Evolutionary conservation across 805 yeast genomes (phyloP).

Genomic region (Naumovozyma castellii): DNA sequence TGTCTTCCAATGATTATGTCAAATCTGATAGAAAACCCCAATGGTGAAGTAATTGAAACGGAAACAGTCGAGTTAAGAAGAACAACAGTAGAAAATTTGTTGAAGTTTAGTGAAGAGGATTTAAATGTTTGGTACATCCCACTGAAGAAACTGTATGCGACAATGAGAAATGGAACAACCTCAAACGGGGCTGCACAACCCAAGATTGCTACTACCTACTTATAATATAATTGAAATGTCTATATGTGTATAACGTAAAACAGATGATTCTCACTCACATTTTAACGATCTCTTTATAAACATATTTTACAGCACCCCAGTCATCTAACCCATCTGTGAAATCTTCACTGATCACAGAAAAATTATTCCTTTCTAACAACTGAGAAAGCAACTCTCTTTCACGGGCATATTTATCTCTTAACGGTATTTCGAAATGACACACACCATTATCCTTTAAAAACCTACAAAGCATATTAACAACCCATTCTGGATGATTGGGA

Average conservation of each 20-base stretch:
- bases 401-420: conserved; percentile 53
- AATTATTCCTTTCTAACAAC: conserved; percentile 33
- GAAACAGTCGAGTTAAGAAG: conserved; percentile 20
- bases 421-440: conserved; percentile 67
- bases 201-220: conserved; percentile 8
- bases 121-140: conserved; percentile 21
- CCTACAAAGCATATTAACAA: conserved; percentile 46
- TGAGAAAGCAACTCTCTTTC: conserved; percentile 57
- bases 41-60: conserved; percentile 17
- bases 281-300: conserved; percentile 30
- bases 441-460: conserved; percentile 37
- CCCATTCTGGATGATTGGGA: conserved; percentile 66
- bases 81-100: conserved; percentile 17
- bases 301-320: conserved; percentile 63
- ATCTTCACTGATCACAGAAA: conserved; percentile 29
- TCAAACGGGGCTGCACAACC: conserved; percentile 2
- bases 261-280: too few relatives aligned
- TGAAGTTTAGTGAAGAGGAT: conserved; percentile 8
- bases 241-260: too few relatives aligned
- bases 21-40: conserved; percentile 12
- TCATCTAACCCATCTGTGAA: conserved; percentile 71
- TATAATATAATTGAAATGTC: not conserved
- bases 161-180: not conserved
- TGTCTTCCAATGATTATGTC: conserved; percentile 22
- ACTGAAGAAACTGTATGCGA: conserved; percentile 13